These are phyloP conservation scores for Podila verticillata DNA, from an alignment of 192 early-diverging fungal genomes.

Conservation along the genomic window DNA sequence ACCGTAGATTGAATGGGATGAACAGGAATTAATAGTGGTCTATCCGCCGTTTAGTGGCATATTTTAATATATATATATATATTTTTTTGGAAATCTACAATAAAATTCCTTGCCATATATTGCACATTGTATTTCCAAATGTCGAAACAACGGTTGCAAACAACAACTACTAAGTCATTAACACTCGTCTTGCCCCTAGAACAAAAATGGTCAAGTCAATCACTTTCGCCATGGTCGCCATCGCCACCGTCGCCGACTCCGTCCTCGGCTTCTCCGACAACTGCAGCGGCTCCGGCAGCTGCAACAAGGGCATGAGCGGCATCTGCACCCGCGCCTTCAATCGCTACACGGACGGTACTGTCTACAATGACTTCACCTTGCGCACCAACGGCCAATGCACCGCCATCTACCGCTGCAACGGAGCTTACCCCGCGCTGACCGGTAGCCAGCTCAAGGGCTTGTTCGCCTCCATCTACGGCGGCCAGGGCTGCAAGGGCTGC, in stretches of 20 bases:
- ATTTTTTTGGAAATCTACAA: too few relatives aligned
- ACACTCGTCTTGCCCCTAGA: too few relatives aligned
- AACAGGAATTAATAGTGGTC: too few relatives aligned
- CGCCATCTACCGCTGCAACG: conserved; percentile 26
- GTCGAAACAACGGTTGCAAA: too few relatives aligned
- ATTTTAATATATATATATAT: too few relatives aligned
- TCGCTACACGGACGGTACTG: conserved; percentile 26
- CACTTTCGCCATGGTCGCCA: conserved; percentile 1
- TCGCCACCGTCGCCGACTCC: not conserved
- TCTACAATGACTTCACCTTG: conserved; percentile 21
- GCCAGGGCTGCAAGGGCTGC: conserved; percentile 47
- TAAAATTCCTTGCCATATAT: too few relatives aligned
- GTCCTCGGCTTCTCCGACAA: conserved; percentile 10
- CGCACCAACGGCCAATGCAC: conserved; percentile 33
- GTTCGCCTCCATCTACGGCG: conserved; percentile 28
- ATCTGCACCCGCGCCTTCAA: conserved; percentile 17
- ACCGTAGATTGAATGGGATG: too few relatives aligned
- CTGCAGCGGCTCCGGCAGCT: conserved; percentile 13
- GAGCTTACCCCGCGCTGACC: conserved; percentile 14
- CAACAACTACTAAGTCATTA: too few relatives aligned
- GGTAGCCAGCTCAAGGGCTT: conserved; percentile 27
- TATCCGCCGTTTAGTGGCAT: too few relatives aligned
- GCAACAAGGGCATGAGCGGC: conserved; percentile 23
- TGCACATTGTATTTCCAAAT: too few relatives aligned
- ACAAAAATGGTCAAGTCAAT: conserved; percentile 16